Percentiles rank a stretch among this genome's conserved stretches.
phyloP scores from a whole-genome alignment of 306 rosid species.

The Carpinus fangiana region DNA sequence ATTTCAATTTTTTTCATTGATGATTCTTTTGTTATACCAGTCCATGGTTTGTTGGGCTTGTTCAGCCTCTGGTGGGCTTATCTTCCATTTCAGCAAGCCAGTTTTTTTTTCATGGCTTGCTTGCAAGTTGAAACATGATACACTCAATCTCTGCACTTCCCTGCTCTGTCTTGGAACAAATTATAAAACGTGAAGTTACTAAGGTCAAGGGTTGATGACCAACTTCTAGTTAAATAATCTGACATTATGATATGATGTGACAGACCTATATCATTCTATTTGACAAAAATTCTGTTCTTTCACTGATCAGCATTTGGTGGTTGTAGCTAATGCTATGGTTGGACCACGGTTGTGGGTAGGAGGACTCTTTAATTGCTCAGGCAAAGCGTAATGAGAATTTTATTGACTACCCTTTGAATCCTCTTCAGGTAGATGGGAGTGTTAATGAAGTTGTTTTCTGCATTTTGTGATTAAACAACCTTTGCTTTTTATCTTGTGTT shows the following conservation, averaged over 20 bases:
- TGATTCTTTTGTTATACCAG: background rate
- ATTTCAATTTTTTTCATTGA: background rate
- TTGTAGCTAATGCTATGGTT: conserved; percentile 91
- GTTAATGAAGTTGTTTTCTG: background rate
- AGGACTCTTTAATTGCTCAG: conserved; percentile 67
- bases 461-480: conserved; percentile 10
- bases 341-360: conserved; percentile 91
- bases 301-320: conserved; percentile 37
- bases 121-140: background rate
- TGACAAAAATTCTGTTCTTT: conserved; percentile 20
- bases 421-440: conserved; percentile 61
- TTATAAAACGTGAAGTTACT: background rate
- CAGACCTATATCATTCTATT: conserved; percentile 3
- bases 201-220: background rate
- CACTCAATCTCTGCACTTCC: background rate
- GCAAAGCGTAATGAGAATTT: conserved; percentile 48
- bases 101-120: background rate
- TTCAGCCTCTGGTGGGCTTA: background rate
- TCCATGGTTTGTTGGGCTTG: background rate
- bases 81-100: background rate
- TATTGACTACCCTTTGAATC: conserved; percentile 56
- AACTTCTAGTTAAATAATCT: background rate
- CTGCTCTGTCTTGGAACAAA: background rate
- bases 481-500: conserved; percentile 16
- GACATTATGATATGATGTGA: background rate